Percentiles rank a stretch among this genome's conserved stretches.
Evolutionary conservation across 2,329 filamentous ascomycete species (phyloP).

Genomic region (Balansia obtecta): DNA sequence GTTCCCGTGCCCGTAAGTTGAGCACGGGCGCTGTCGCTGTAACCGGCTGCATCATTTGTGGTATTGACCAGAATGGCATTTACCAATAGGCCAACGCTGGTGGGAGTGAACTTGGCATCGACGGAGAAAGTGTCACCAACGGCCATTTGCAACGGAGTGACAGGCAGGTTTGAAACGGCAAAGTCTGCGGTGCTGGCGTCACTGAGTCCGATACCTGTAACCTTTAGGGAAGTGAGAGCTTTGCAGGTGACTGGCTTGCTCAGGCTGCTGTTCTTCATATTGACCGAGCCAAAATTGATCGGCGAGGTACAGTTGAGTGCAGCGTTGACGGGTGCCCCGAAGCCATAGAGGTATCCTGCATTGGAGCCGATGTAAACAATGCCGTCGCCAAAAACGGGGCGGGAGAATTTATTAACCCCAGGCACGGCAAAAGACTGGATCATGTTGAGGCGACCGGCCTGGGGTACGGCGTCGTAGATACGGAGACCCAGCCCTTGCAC

Average conservation of each 20-base stretch:
- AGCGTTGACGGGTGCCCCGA: conserved; percentile 40
- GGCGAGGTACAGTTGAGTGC: conserved; percentile 41
- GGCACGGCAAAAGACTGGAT: conserved; percentile 39
- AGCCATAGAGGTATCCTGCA: conserved; percentile 39
- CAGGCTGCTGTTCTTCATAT: conserved; percentile 23
- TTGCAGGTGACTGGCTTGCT: conserved; percentile 30
- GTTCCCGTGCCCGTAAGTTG: conserved; percentile 35
- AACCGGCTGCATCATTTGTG: conserved; percentile 32
- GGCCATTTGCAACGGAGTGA: conserved; percentile 17
- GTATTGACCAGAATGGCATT: conserved; percentile 35
- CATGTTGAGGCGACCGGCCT: conserved; percentile 30
- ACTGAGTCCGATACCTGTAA: conserved; percentile 26
- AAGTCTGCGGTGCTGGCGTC: conserved; percentile 24
- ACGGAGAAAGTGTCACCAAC: conserved; percentile 29
- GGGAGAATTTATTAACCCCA: conserved; percentile 42
- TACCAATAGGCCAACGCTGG: conserved; percentile 33
- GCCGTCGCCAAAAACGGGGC: conserved; percentile 45
- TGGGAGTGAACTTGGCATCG: conserved; percentile 31
- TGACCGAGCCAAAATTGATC: conserved; percentile 32
- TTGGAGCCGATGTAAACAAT: conserved; percentile 41
- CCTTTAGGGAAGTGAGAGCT: conserved; percentile 29
- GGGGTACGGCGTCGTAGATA: conserved; percentile 39
- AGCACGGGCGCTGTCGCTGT: conserved; percentile 32
- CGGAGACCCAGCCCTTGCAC: conserved; percentile 39
- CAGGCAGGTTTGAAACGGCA: conserved; percentile 22